These are phyloP conservation scores for Elaeis oleifera DNA, from an alignment of 202 grass and related monocot genomes.

Conservation along the genomic window DNA sequence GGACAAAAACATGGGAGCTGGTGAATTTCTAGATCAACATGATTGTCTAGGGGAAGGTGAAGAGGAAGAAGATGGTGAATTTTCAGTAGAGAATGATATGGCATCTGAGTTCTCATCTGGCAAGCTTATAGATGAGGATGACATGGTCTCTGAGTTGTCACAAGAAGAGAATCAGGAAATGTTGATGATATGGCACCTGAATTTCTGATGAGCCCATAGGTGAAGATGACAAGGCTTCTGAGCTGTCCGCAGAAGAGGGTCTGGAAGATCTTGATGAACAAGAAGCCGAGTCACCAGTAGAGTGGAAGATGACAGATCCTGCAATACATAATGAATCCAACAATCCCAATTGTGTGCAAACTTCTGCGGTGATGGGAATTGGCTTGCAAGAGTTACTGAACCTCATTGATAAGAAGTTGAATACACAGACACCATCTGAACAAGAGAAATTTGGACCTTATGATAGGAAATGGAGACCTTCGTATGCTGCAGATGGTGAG, in stretches of 20 bases:
- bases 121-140: conserved; percentile 38
- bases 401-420: conserved; percentile 63
- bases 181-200: conserved; percentile 25
- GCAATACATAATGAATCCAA: conserved; percentile 8
- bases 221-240: conserved; percentile 18
- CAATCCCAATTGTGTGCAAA: conserved; percentile 44
- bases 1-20: conserved; percentile 34
- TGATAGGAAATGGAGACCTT: conserved; percentile 83
- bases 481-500: conserved; percentile 36
- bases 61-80: conserved; percentile 32
- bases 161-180: conserved; percentile 34
- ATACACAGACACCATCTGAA: conserved; percentile 42
- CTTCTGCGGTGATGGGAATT: conserved; percentile 57
- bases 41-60: conserved; percentile 30
- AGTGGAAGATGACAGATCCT: conserved; percentile 29
- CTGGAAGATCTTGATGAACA: conserved; percentile 17
- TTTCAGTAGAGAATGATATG: conserved; percentile 39
- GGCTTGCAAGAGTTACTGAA: conserved; percentile 73
- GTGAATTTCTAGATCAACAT: conserved; percentile 35
- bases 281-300: conserved; percentile 14
- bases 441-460: conserved; percentile 60
- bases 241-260: conserved; percentile 23
- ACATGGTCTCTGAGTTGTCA: conserved; percentile 20
- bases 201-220: conserved; percentile 24
- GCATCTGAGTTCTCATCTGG: conserved; percentile 40